Conservation (phyloP, 305 asterid species). For the Salvia sclarea region DNA sequence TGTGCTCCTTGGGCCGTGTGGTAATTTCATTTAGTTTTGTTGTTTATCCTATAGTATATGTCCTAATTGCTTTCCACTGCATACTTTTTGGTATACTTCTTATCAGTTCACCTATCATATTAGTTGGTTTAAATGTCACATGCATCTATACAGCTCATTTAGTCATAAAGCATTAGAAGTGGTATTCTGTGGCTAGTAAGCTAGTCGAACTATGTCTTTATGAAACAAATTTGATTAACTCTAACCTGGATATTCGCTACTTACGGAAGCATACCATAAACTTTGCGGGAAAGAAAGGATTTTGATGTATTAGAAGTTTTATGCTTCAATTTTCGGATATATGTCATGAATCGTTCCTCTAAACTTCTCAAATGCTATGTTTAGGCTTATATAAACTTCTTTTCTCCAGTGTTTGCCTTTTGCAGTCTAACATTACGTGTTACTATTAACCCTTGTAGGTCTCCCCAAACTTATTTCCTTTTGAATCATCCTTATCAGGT, state of each 20-base stretch:
- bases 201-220: background rate
- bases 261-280: background rate
- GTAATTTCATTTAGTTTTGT: slow-evolving; percentile 47
- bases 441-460: slow-evolving; percentile 21
- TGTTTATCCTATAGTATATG: slow-evolving; percentile 9
- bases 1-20: slow-evolving; percentile 86
- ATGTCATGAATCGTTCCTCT: slow-evolving; percentile 3
- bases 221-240: background rate
- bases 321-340: slow-evolving; percentile 9
- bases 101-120: slow-evolving; percentile 12
- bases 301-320: background rate
- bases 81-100: slow-evolving; percentile 22
- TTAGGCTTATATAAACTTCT: slow-evolving; percentile 1
- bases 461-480: slow-evolving; percentile 27
- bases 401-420: background rate
- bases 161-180: background rate
- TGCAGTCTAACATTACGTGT: slow-evolving; percentile 1
- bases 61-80: slow-evolving; percentile 30
- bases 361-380: background rate
- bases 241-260: background rate
- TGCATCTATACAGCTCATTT: slow-evolving; percentile 14
- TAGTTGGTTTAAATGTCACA: slow-evolving; percentile 14
- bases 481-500: slow-evolving; percentile 50
- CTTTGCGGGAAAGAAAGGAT: background rate
- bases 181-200: background rate